Conservation (phyloP, 352 stramenopile species). For the Phytopythium boreale region DNA sequence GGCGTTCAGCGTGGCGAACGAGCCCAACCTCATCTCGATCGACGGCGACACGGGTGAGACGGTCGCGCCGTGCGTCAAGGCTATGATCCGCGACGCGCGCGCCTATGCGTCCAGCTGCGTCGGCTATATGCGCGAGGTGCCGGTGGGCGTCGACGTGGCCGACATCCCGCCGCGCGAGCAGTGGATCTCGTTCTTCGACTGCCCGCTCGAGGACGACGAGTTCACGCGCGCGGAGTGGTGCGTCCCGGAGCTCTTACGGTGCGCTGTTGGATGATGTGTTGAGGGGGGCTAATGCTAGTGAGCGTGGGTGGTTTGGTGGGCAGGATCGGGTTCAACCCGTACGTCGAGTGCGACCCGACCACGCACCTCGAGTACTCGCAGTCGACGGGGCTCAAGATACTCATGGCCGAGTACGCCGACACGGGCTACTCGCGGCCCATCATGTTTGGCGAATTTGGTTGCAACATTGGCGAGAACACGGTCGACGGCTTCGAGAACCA, state of each 20-base stretch:
- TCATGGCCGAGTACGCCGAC: conserved; percentile 57
- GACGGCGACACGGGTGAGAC: conserved; percentile 21
- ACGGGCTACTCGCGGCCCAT: conserved; percentile 51
- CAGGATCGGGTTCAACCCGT: conserved; percentile 45
- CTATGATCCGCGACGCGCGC: conserved; percentile 50
- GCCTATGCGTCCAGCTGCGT: conserved; percentile 46
- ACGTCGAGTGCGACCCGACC: conserved; percentile 52
- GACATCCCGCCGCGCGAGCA: conserved; percentile 47
- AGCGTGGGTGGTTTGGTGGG: too few species aligned
- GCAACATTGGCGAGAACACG: conserved; percentile 62
- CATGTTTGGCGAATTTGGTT: conserved; percentile 80
- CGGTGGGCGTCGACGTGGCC: conserved; percentile 62
- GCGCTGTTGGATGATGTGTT: too few species aligned
- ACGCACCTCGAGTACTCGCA: conserved; percentile 48
- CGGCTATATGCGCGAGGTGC: conserved; percentile 40
- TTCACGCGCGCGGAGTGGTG: conserved; percentile 49
- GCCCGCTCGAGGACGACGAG: conserved; percentile 44
- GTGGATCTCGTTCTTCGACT: conserved; percentile 68
- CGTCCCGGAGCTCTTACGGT: background rate
- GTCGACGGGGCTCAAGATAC: conserved; percentile 50
- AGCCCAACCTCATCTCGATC: conserved; percentile 48
- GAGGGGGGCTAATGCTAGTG: too few species aligned
- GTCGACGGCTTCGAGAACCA: conserved; percentile 69
- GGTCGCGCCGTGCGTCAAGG: conserved; percentile 61
- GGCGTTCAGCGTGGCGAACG: conserved; percentile 55